Conservation (phyloP, 352 stramenopile species). For the Pythium monospermum region DNA sequence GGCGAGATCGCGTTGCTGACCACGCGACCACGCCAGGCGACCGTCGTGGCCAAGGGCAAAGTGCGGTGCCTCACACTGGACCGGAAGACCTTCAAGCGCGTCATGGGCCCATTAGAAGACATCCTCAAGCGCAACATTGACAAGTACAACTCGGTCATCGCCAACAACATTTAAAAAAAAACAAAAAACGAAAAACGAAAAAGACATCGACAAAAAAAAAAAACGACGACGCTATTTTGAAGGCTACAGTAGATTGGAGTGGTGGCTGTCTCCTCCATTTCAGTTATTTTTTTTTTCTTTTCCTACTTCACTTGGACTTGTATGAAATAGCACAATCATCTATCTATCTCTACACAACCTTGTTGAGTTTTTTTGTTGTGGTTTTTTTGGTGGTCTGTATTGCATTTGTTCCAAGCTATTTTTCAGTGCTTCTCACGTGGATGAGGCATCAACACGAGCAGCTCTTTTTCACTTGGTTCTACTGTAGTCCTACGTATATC, state of each 20-base stretch:
- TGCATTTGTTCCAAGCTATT: too few relatives aligned
- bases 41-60: slow-evolving; percentile 76
- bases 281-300: slow-evolving; percentile 8
- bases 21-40: slow-evolving; percentile 89
- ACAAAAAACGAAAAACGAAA: too few relatives aligned
- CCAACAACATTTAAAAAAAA: slow-evolving; percentile 80
- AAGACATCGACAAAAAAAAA: slow-evolving; percentile 7
- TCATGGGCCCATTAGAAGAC: slow-evolving; percentile 87
- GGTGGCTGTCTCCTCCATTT: too few relatives aligned
- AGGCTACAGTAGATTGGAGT: too few relatives aligned
- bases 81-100: slow-evolving; percentile 90
- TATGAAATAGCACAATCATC: slow-evolving; percentile 27
- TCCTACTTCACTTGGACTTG: slow-evolving; percentile 17
- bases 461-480: too few relatives aligned
- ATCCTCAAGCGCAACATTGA: slow-evolving; percentile 90
- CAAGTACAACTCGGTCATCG: slow-evolving; percentile 88
- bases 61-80: slow-evolving; percentile 90
- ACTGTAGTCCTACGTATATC: not conserved
- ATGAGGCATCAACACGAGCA: too few relatives aligned
- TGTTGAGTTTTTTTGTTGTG: too few relatives aligned
- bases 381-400: too few relatives aligned
- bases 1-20: slow-evolving; percentile 94
- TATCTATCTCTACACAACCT: slow-evolving; percentile 15
- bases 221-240: not conserved
- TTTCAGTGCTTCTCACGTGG: too few relatives aligned